Evolutionary conservation across 2,329 filamentous ascomycete species (phyloP), one percentile per base, ranked within the genome.

Genomic region (Diaporthe velutina): DNA sequence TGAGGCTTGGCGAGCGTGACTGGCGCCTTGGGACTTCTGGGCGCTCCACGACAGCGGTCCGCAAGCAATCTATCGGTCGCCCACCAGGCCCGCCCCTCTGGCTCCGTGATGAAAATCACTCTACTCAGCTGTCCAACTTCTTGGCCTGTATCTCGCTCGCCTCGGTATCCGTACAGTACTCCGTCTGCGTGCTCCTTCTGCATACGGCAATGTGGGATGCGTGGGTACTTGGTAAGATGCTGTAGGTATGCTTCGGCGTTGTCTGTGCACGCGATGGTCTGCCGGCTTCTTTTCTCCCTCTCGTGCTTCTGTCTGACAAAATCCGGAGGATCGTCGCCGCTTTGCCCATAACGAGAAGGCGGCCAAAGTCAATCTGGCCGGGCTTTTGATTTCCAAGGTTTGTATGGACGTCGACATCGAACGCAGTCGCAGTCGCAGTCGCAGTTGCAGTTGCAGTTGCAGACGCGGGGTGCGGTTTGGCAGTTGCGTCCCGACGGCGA

Each of bases 11-110:
- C 67, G 45, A 67, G 57, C 67, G 50, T 38, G 67, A 48, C 54
- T 74, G 66, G 73, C 73, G 73, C 28, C 64, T 74, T 70, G 64
- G 64, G 50, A 52, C 9, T 19, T 71, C 70, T 71, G 55, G 70
- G 70, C 70, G 57, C 55, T 38, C 64, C 64, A 68, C 48, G 64
- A 68, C 33, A 52, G 42, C 70, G 70, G 70, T 71, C 42, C 54
- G 42, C 42, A 42, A 9, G 42, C 48, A 60, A 40, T 45, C 68
- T 38, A 60, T 60, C 61, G 30, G 30, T 67, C 30, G 28, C 61
- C 61, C 22, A 19, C 45, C 61, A 50, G 25, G 61, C 61, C 61
- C 61, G 45, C 61, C 61, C 45, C 45, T 52, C 61, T 67, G 61
- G 42, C 42, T 66, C 61, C 42, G 42, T 50, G 19, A 45, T 42